These are phyloP conservation scores for Arthrobotrys iridis DNA, from an alignment of 2,329 filamentous ascomycete species.

Conservation along the genomic window DNA sequence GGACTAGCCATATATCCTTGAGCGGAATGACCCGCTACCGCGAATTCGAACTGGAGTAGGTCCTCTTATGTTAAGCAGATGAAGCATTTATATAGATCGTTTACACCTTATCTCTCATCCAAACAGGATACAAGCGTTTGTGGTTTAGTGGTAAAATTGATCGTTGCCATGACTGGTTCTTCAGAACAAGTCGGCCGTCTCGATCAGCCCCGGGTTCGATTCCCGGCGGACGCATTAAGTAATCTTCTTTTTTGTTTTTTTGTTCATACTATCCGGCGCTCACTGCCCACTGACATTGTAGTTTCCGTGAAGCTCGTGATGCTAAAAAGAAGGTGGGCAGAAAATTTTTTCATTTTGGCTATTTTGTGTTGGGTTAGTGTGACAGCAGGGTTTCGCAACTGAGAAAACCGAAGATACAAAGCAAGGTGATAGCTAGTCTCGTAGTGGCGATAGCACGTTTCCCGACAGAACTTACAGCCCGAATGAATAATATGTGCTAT, in stretches of 20 bases:
- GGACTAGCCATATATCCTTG: too few relatives aligned
- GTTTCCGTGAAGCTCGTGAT: conserved; percentile 12
- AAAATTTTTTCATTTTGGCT: conserved; percentile 42
- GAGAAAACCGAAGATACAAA: neutral
- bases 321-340: neutral
- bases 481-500: too few relatives aligned
- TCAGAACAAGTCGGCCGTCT: neutral
- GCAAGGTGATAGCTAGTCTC: neutral
- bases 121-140: conserved; percentile 42
- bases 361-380: conserved; percentile 35
- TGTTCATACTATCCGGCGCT: neutral
- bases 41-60: neutral
- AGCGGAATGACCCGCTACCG: neutral
- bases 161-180: conserved; percentile 41
- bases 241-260: conserved; percentile 28
- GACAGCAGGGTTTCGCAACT: neutral
- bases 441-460: too few relatives aligned
- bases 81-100: conserved; percentile 4
- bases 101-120: neutral
- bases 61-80: neutral
- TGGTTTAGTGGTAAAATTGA: conserved; percentile 54
- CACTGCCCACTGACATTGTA: neutral
- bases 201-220: conserved; percentile 53
- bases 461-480: too few relatives aligned
- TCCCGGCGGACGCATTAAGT: conserved; percentile 46